phyloP scores from a whole-genome alignment of 306 rosid genomes.

The Cicer cuneatum region DNA sequence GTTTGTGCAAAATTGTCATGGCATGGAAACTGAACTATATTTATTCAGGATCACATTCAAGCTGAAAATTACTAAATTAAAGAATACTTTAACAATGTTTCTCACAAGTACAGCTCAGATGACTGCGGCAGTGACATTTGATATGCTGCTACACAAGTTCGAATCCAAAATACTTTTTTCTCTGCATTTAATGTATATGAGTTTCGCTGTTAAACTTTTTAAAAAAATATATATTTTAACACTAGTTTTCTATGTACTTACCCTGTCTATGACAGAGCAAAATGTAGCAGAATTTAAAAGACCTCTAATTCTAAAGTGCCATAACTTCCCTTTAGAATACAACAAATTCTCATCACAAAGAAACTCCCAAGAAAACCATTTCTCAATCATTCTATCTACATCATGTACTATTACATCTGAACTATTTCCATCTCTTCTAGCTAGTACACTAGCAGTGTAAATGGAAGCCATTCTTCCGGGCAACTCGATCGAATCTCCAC shows the following conservation, averaged over 20 bases:
- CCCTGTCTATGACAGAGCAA: constrained; percentile 52
- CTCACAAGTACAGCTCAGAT: no score
- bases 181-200: no score
- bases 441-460: constrained; percentile 73
- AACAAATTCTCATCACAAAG: constrained; percentile 84
- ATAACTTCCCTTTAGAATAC: constrained; percentile 76
- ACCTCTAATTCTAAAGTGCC: constrained; percentile 79
- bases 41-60: constrained; percentile 7
- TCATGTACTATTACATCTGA: constrained; percentile 80
- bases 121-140: no score
- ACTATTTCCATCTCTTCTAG: constrained; percentile 61
- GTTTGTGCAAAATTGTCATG: background rate
- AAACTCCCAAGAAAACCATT: constrained; percentile 96
- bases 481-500: constrained; percentile 64
- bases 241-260: constrained; percentile 37
- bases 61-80: constrained; percentile 14
- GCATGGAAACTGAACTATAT: background rate
- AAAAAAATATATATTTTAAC: no score
- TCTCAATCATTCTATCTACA: constrained; percentile 76
- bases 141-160: no score
- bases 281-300: constrained; percentile 60
- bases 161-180: no score
- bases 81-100: background rate
- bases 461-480: constrained; percentile 86
- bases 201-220: no score